Percentiles rank a stretch among this genome's conserved stretches.
Conservation (phyloP, 164 flowering plant genomes). For the Magnolia officinalis region DNA sequence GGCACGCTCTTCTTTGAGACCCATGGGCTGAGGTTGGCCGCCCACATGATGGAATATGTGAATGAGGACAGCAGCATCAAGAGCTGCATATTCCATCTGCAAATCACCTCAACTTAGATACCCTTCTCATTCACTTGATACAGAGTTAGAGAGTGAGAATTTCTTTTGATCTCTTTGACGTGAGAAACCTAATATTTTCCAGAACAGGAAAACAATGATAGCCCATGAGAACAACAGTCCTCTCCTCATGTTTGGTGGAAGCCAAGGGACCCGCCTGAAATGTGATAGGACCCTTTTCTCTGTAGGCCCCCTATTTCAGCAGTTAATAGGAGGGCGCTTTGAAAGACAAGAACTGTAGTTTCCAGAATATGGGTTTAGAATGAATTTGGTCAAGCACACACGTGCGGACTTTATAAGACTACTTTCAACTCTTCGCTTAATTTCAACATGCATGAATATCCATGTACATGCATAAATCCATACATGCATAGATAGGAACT, state of each 20-base stretch:
- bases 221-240: background rate
- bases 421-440: too few relatives aligned
- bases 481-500: too few relatives aligned
- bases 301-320: background rate
- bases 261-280: background rate
- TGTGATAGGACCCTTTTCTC: background rate
- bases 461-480: too few relatives aligned
- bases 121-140: background rate
- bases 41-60: slow-evolving; percentile 71
- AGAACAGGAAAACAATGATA: background rate
- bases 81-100: slow-evolving; percentile 99
- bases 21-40: slow-evolving; percentile 38
- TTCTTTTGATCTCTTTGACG: background rate
- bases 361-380: background rate
- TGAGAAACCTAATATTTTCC: background rate
- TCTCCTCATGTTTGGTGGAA: background rate
- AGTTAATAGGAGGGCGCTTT: too few relatives aligned
- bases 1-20: slow-evolving; percentile 26
- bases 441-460: too few relatives aligned
- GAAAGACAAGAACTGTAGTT: background rate
- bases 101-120: slow-evolving; percentile 12
- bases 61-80: slow-evolving; percentile 90
- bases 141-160: too few relatives aligned
- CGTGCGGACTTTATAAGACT: too few relatives aligned
- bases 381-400: background rate